Base-by-base conservation (phyloP, 2,329 filamentous ascomycete species). In the Proliferodiscus dingleyae region DNA sequence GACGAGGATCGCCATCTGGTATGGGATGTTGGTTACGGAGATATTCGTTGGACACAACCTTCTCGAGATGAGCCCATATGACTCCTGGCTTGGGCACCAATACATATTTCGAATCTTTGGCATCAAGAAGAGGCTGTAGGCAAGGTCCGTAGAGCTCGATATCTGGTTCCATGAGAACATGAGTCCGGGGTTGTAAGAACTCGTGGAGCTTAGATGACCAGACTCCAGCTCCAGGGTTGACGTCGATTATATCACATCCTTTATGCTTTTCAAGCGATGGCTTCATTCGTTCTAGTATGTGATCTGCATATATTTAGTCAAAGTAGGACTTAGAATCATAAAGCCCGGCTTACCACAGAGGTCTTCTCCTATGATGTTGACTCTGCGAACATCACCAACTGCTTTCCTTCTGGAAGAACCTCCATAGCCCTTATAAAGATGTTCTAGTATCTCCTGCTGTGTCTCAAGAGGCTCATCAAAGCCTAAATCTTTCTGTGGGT, bases 221-320 rank as follows among this genome's bases (percentile, higher is more conserved):
- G 2, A 95, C 43, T 7, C 89, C 88, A 1, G 70, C 70, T 11
- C 89, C 89, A 0, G 91, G 91, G 63, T 90, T 88, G 45, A 95
- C 71, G 61, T 97, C 91, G 57, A 98, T 71, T 36, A 97, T 75
- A 58, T 95, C 89, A 66, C 90, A 89, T 43, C 87, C 87, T 40
- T 73, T 70, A 64, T 93, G 83, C 36, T 80, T 77, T 26, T 79
- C 69, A 15, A 97, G 74, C 2, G 80, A 81, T 1, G 77, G 75
- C 2, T 77, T 79, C n/a, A 94, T 68, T 49, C 87, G 87, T 5
- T 78, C 63, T 37, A 95, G 57, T 10, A 56, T 53, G 46, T 57
- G 58, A 51, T 63, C 62, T 64, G 36, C 2, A 21, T 21, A 2
- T 0, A 13, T 37, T 15, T 22, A n/a, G n/a, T n/a, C n/a, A n/a